Evolutionary conservation across 1,284 basidiomycete genomes (phyloP).

Genomic region (Marasmius tenuissimus): DNA sequence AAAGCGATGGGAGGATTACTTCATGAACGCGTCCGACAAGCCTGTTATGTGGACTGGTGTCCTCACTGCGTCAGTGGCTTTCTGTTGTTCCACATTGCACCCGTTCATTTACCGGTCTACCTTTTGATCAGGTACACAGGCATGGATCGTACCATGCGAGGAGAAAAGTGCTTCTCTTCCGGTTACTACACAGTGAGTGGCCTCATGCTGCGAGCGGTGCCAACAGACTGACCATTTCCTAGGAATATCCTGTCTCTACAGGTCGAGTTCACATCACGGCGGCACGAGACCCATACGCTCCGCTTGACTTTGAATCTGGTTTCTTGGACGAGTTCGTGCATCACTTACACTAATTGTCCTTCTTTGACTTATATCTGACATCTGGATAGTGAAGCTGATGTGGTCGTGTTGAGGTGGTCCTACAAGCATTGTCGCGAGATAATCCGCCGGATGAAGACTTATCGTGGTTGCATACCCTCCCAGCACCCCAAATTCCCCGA

Average conservation of each 20-base stretch:
- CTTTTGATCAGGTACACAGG: constrained; percentile 5
- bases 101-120: constrained; percentile 1
- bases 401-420: constrained; percentile 23
- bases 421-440: constrained; percentile 36
- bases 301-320: constrained; percentile 21
- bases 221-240: too few species aligned
- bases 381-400: constrained; percentile 13
- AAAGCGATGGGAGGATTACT: constrained; percentile 13
- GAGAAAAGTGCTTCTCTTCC: constrained; percentile 2
- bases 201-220: too few species aligned
- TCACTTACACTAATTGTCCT: not conserved
- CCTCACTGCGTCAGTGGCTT: constrained; percentile 4
- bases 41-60: constrained; percentile 12
- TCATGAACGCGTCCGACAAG: constrained; percentile 12
- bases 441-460: constrained; percentile 32
- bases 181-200: constrained; percentile 6
- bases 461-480: constrained; percentile 30
- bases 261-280: constrained; percentile 28
- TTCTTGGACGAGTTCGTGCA: constrained; percentile 16
- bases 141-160: not conserved
- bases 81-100: not conserved
- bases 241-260: constrained; percentile 27
- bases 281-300: constrained; percentile 22
- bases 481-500: constrained; percentile 29
- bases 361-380: not conserved